Conservation (phyloP, 176 grass and related monocot genomes). For the Rhynchospora breviuscula region DNA sequence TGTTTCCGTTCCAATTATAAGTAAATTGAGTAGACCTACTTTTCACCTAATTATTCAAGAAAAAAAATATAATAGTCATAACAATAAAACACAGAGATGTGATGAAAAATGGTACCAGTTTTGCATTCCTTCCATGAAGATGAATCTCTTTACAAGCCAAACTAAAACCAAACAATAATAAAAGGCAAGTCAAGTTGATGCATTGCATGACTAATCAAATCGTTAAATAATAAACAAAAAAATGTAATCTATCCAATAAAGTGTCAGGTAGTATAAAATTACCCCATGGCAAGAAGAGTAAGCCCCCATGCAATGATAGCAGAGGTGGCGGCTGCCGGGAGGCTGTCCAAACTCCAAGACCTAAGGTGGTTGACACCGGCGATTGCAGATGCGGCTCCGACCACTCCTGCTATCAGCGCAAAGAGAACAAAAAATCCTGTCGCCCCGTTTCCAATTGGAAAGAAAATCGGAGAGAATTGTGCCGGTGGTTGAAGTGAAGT, state of each 20-base stretch:
- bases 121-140: slow-evolving; percentile 73
- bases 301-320: slow-evolving; percentile 72
- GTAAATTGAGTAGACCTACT: not conserved
- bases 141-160: slow-evolving; percentile 84
- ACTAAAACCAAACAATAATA: slow-evolving; percentile 25
- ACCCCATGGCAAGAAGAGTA: slow-evolving; percentile 94
- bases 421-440: slow-evolving; percentile 93
- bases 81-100: not conserved
- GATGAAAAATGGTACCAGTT: slow-evolving; percentile 40
- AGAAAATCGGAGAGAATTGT: slow-evolving; percentile 84
- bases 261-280: not conserved
- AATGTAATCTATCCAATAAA: not conserved
- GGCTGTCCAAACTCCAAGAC: slow-evolving; percentile 49
- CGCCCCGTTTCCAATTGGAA: slow-evolving; percentile 84
- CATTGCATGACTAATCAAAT: not conserved
- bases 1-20: not conserved
- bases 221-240: not conserved
- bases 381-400: slow-evolving; percentile 67
- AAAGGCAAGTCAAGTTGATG: not conserved
- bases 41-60: too few relatives aligned
- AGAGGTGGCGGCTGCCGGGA: slow-evolving; percentile 68
- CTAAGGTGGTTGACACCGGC: slow-evolving; percentile 53
- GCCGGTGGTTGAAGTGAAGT: slow-evolving; percentile 47
- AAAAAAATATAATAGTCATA: too few relatives aligned
- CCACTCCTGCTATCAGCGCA: slow-evolving; percentile 65